Percentiles rank a stretch among this genome's conserved stretches.
Evolutionary conservation across 208 protist species (phyloP).

Genomic region (Leishmania guyanensis): DNA sequence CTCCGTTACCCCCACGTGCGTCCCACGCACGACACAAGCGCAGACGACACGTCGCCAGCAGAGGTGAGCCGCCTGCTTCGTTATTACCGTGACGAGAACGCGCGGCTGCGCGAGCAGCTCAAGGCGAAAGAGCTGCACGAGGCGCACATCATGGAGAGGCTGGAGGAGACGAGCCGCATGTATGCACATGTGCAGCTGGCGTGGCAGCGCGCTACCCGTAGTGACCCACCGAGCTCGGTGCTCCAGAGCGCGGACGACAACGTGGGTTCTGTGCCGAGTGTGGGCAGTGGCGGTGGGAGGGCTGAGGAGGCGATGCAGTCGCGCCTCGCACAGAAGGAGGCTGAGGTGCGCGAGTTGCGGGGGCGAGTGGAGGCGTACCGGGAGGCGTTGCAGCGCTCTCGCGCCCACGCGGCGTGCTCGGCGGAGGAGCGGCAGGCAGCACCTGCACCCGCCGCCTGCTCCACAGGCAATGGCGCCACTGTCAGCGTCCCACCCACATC

Average conservation of each 20-base stretch:
- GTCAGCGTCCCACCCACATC: slow-evolving; percentile 18
- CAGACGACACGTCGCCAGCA: background rate
- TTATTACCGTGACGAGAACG: slow-evolving; percentile 59
- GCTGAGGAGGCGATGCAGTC: slow-evolving; percentile 11
- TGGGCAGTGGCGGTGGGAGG: background rate
- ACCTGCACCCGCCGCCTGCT: background rate
- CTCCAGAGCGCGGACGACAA: slow-evolving; percentile 4
- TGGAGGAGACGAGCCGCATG: slow-evolving; percentile 35
- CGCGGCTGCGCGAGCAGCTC: slow-evolving; percentile 61
- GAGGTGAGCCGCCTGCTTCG: slow-evolving; percentile 39
- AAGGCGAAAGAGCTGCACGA: slow-evolving; percentile 48
- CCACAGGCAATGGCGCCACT: background rate
- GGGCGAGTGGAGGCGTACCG: slow-evolving; percentile 58
- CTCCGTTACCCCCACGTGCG: background rate
- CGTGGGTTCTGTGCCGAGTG: background rate
- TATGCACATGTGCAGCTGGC: slow-evolving; percentile 19
- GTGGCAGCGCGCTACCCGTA: slow-evolving; percentile 3
- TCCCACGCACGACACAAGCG: background rate
- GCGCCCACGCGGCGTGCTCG: background rate
- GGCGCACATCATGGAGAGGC: slow-evolving; percentile 41
- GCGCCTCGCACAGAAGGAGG: slow-evolving; percentile 30
- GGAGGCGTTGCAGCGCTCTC: slow-evolving; percentile 32
- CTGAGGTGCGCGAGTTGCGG: slow-evolving; percentile 42
- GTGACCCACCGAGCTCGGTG: background rate
- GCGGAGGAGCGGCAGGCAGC: background rate